Evolutionary conservation across 257 asterid species (phyloP), one percentile per base, ranked within the genome.

Genomic region (Rauvolfia tetraphylla): DNA sequence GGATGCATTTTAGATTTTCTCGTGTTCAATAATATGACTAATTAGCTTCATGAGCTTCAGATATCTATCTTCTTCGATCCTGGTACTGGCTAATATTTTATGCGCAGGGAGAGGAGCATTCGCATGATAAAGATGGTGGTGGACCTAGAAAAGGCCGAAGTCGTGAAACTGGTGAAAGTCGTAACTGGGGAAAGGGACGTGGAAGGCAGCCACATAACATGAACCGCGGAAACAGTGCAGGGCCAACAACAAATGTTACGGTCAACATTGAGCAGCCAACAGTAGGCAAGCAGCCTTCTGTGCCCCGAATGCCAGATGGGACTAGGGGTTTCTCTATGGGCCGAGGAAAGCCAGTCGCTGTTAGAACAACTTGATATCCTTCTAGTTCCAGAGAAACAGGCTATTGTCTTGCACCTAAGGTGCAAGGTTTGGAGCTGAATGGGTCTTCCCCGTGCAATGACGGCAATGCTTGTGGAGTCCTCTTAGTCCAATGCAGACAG

Each of bases 281-380:
- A 36, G 46, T 51, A 68, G 79, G 79, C 41, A 87, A 86, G 84
- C 81, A 84, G 75, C 73, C 92, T 80, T 79, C 87, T 5, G 96
- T 86, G 73, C 98, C 98, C 66, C 95, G 97, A 61, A 92, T 92
- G 98, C 98, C 98, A 1, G 98, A 94, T 79, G 97, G 98, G 44
- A 92, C 97, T 36, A 85, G 80, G 85, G 98, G 98, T 53, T 94
- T 94, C 87, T 88, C 96, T 6, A 78, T 92, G 95, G 98, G 98
- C 57, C 88, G 98, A 68, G 98, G 98, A 74, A 94, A 92, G 85
- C 85, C 92, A 38, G 63, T 87, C 38, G 90, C 89, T 72, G 70
- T 86, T 22, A 84, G 78, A 75, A 81, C 72, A 41, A 87, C 82
- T 75, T 84, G 86, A 81, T 23, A 44, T 57, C 62, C 51, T 75